Base-by-base conservation (phyloP, 2,329 filamentous ascomycete genomes). In the Septoria linicola region DNA sequence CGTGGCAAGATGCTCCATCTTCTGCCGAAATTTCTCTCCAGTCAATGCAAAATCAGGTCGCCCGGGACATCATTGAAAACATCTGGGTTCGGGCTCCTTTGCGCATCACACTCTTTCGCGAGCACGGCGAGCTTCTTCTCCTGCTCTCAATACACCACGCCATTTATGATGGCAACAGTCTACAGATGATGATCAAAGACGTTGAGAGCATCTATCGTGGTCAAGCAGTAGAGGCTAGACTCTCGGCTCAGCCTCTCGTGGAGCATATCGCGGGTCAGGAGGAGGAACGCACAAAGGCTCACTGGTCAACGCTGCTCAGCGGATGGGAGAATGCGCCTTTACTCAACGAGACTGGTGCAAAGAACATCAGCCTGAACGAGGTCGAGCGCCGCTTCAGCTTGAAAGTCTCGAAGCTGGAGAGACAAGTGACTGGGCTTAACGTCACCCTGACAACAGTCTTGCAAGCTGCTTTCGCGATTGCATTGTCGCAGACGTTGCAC, bases 81-180 rank as follows among this genome's bases (percentile, higher is more conserved):
- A n/a, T 42, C n/a, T 14, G 34, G 20, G 48, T 37, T 2, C 23
- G 40, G 20, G 41, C 53, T 13, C 53, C 53, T 4, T 40, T 55
- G 16, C 53, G 44, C 2, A 42, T 27, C 36, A 23, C 7, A 8
- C 21, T 10, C 40, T 11, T 30, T 8, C 20, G 3, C 0, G 16
- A 31, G 2, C 23, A 48, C 4, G 39, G 27, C 2, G 27, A 42
- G 3, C 2, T 25, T 13, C 2, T 25, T 13, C 44, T 55, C 2
- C 19, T 55, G 16, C 23, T 55, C 8, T 55, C 53, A 1, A 49
- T 55, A 2, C 49, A 51, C 17, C 53, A 55, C 45, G 48, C 53
- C 7, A 17, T 55, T 1, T 55, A 55, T 16, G 53, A 55, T 30
- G 53, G 53, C 13, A 48, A 44, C 17, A 51, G 48, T 16, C 27